Percentiles rank a stretch among this genome's conserved stretches.
phyloP scores from a whole-genome alignment of 163 green algal genomes.

The Prototheca wickerhamii region DNA sequence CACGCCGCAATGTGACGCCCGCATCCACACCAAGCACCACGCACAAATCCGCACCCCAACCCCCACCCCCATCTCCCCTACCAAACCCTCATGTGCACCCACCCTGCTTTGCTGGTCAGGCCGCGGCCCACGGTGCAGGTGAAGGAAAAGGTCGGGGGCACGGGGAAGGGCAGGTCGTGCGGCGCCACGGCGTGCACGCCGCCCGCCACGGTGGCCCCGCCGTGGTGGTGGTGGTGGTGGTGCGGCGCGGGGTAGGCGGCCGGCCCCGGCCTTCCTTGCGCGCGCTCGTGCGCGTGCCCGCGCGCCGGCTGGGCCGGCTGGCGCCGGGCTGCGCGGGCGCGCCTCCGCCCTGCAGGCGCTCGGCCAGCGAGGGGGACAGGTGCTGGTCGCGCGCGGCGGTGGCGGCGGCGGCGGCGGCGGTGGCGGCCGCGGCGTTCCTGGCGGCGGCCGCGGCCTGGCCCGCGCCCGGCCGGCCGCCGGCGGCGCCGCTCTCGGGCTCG shows the following conservation, averaged over 20 bases:
- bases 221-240: conserved; percentile 11
- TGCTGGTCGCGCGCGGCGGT: neutral
- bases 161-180: conserved; percentile 27
- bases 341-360: neutral
- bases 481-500: conserved; percentile 11
- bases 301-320: neutral
- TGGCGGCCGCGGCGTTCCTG: neutral
- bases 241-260: too few species aligned
- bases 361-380: neutral
- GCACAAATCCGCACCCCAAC: too few species aligned
- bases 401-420: neutral
- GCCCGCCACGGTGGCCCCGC: neutral
- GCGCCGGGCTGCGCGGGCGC: neutral
- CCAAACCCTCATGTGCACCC: neutral
- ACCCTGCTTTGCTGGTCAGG: conserved; percentile 46
- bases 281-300: too few species aligned
- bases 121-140: conserved; percentile 73
- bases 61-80: neutral
- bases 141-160: conserved; percentile 66
- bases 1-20: too few species aligned
- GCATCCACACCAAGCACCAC: too few species aligned
- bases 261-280: neutral
- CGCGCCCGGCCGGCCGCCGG: neutral
- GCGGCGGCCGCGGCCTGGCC: neutral
- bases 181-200: neutral